phyloP scores from a whole-genome alignment of 2,329 filamentous ascomycete species.

The Colletotrichum abscissum region DNA sequence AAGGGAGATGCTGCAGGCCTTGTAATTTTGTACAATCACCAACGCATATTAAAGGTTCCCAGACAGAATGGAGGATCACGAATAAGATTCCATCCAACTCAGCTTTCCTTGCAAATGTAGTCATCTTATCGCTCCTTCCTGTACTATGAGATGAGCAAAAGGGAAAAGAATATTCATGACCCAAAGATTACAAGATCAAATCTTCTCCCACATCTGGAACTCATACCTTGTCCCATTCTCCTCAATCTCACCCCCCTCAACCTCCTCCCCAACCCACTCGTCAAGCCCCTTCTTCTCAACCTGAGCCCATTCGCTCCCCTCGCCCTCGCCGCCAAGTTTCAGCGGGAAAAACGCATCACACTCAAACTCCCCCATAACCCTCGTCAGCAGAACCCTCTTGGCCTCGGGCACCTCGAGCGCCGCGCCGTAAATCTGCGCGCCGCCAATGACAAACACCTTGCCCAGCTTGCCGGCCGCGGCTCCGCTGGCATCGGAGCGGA shows the following conservation, averaged over 20 bases:
- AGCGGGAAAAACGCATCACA: conserved; percentile 82
- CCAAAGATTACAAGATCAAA: not conserved
- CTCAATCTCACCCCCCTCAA: conserved; percentile 65
- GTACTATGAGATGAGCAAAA: not conserved
- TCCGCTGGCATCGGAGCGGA: conserved; percentile 48
- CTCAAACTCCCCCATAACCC: conserved; percentile 74
- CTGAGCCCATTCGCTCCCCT: not conserved
- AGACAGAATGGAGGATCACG: not conserved
- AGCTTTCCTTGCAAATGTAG: not conserved
- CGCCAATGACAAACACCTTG: conserved; percentile 88
- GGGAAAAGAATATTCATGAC: not conserved
- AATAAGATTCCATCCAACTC: not conserved
- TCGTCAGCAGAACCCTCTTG: conserved; percentile 75
- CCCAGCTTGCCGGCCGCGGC: conserved; percentile 49
- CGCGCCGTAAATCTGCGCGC: conserved; percentile 83
- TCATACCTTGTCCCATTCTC: conserved; percentile 75
- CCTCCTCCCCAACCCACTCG: conserved; percentile 74
- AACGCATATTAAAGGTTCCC: conserved; percentile 12
- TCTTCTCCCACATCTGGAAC: conserved; percentile 80
- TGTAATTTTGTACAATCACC: conserved; percentile 42
- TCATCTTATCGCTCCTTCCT: not conserved
- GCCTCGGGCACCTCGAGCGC: conserved; percentile 71
- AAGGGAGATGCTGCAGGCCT: not conserved
- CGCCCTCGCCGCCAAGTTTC: conserved; percentile 54
- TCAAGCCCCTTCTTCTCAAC: conserved; percentile 62